These are phyloP conservation scores for Sporothrix phasma DNA, from an alignment of 2,329 filamentous ascomycete species.

Conservation along the genomic window DNA sequence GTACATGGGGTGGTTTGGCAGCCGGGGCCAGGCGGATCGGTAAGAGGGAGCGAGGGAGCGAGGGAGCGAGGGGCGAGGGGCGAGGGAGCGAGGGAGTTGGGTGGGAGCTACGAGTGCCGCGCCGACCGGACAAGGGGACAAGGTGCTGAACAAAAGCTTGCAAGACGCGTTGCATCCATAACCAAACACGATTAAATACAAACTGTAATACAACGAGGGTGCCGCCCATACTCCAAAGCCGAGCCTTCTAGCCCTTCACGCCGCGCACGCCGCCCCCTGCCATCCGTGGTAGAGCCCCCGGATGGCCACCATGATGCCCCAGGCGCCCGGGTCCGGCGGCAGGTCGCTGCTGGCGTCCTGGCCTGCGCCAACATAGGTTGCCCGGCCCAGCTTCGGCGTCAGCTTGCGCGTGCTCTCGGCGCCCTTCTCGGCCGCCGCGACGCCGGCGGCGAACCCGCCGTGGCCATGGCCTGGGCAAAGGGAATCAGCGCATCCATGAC, in stretches of 20 bases:
- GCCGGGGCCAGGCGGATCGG: constrained; percentile 33
- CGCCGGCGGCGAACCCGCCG: constrained; percentile 43
- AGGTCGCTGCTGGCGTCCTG: constrained; percentile 36
- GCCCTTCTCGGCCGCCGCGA: constrained; percentile 48
- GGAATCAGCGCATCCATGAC: constrained; percentile 49
- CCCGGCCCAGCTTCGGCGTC: constrained; percentile 54
- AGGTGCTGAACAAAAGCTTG: too few relatives aligned
- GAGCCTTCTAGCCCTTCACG: neutral
- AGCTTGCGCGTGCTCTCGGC: constrained; percentile 55
- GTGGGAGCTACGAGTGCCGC: too few relatives aligned
- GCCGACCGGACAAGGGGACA: too few relatives aligned
- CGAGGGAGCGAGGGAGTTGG: neutral
- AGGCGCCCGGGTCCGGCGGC: constrained; percentile 61
- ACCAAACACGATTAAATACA: neutral
- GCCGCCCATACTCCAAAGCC: neutral
- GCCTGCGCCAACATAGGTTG: constrained; percentile 55
- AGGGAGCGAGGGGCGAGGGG: neutral
- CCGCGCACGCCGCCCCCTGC: neutral
- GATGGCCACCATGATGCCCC: constrained; percentile 53
- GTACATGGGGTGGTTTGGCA: constrained; percentile 37
- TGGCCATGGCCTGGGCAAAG: constrained; percentile 39
- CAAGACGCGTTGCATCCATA: too few relatives aligned
- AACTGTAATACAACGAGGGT: neutral
- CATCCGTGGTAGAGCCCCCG: constrained; percentile 28
- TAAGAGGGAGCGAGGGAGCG: neutral